These are phyloP conservation scores for Sporormia fimetaria DNA, from an alignment of 495 filamentous ascomycete genomes.

Conservation along the genomic window DNA sequence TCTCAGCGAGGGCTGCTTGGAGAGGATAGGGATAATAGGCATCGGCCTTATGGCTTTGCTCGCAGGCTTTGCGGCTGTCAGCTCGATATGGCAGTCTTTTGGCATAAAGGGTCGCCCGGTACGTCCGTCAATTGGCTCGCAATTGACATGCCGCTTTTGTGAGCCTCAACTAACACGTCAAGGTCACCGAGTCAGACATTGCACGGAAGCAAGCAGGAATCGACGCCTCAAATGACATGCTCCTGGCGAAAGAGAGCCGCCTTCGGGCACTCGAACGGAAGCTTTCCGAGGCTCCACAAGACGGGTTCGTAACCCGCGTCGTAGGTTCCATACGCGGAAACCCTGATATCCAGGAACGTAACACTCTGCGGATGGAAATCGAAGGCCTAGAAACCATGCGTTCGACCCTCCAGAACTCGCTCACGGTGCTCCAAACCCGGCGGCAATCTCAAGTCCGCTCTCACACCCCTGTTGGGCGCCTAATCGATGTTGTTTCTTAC, in stretches of 20 bases:
- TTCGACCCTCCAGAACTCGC: slow-evolving; percentile 48
- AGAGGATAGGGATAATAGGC: slow-evolving; percentile 68
- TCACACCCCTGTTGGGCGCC: slow-evolving; percentile 48
- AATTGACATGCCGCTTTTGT: not conserved
- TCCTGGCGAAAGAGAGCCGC: slow-evolving; percentile 54
- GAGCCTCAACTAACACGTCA: not conserved
- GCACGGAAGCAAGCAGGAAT: slow-evolving; percentile 61
- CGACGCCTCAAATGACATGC: slow-evolving; percentile 63
- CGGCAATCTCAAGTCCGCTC: slow-evolving; percentile 49
- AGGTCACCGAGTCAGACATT: slow-evolving; percentile 57
- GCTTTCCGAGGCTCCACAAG: slow-evolving; percentile 38
- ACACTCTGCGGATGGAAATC: slow-evolving; percentile 59
- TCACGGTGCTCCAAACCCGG: slow-evolving; percentile 46
- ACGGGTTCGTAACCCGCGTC: slow-evolving; percentile 56
- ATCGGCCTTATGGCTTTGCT: slow-evolving; percentile 72
- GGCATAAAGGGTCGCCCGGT: slow-evolving; percentile 44
- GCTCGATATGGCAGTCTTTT: slow-evolving; percentile 71
- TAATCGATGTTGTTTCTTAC: slow-evolving; percentile 46
- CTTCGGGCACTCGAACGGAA: slow-evolving; percentile 56
- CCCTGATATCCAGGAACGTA: slow-evolving; percentile 51
- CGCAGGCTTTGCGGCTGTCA: slow-evolving; percentile 72
- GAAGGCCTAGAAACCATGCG: slow-evolving; percentile 69
- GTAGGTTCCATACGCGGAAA: slow-evolving; percentile 52
- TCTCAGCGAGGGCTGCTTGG: slow-evolving; percentile 60
- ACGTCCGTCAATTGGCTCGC: not conserved